Base-by-base conservation (phyloP, 75 land plant species). In the Cupressus sempervirens region DNA sequence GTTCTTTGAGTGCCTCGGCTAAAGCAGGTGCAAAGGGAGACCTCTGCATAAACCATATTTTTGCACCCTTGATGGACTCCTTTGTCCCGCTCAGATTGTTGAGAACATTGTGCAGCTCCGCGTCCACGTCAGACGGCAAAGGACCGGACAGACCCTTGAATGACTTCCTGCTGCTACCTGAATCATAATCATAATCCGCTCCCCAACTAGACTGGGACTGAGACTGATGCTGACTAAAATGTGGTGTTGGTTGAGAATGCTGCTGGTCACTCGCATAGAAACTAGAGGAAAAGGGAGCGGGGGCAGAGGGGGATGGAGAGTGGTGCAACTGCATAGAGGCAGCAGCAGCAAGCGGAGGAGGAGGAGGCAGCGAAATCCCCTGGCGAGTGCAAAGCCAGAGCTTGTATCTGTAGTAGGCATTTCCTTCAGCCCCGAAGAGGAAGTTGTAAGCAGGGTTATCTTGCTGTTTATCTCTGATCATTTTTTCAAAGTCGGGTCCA, bases 21-120 rank as follows among this genome's bases (percentile, higher is more conserved):
- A 97, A 76, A 34, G 93, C 92, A 41, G 99, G 96, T 34, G 95
- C 96, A 91, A 93, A 97, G 35, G 91, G 88, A 56, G 96, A 91
- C 85, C 99, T 91, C 89, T 97, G 98, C 99, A 97, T 94, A 83
- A 97, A 97, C 99, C 99, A 97, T 65, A 62, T 90, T 83, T 96
- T 97, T 53, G 99, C 99, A 48, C 95, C 93, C 85, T 96, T 97
- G 18, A 97, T 97, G 4, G 99, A 94, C 80, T 97, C 99, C 76
- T 97, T 97, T 0, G 99, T 96, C 56, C 99, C 96, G 83, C 87
- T 92, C 23, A 97, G 91, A 74, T 76, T 92, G 87, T 86, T 91
- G 36, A 97, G 88, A 58, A 96, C 89, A 80, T 82, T 88, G 67
- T 85, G 86, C n/a, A 95, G 90, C 90, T 97, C 99, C 50, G 89